Evolutionary conservation across 2,329 filamentous ascomycete species (phyloP), one percentile per base, ranked within the genome.

Genomic region (Daldinia sp.): DNA sequence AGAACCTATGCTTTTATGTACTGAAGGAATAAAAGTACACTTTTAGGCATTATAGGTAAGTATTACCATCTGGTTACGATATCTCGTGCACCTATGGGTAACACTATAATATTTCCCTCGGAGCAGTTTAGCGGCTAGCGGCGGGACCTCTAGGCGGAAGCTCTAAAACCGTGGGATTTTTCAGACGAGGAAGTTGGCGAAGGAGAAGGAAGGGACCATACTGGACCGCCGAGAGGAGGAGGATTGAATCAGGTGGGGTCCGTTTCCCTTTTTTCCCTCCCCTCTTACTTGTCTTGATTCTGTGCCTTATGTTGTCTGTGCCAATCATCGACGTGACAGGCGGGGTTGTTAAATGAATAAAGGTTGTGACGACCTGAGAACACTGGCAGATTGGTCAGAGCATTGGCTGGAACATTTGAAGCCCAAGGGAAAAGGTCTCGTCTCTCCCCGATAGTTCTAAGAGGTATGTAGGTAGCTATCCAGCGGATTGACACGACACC

Each of bases 171-270:
- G 52, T 63, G 29, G 59, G 62, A 65, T 57, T 58, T 55, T 58
- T 60, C 53, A 61, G 52, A 47, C 58, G 48, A 50, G 60, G 58
- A 37, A 43, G 55, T 35, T 34, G 39, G 55, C 27, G 60, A 62
- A 21, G 64, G 39, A 8, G 54, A 62, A 49, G 23, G 54, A 52
- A 47, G 59, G 58, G 54, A 64, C 43, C 48, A 63, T 58, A 59
- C 63, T 63, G 55, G 52, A 50, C 55, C 56, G 58, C 59, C 53
- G 37, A 68, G 56, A 68, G 65, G 56, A 68, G 65, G 62, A 68
- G 25, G 62, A 67, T 68, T 54, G 43, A 58, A 63, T 61, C n/a
- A 47, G 62, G 56, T 59, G 62, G 65, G 65, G 58, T 56, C 51
- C 34, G 32, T 62, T 58, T 65, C 41, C 45, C 45, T 35, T 27